A percentile compares a stretch with the other conserved stretches of the same genome.
Evolutionary conservation across 2,329 filamentous ascomycete species (phyloP).

Genomic region (Ramularia endophylla): DNA sequence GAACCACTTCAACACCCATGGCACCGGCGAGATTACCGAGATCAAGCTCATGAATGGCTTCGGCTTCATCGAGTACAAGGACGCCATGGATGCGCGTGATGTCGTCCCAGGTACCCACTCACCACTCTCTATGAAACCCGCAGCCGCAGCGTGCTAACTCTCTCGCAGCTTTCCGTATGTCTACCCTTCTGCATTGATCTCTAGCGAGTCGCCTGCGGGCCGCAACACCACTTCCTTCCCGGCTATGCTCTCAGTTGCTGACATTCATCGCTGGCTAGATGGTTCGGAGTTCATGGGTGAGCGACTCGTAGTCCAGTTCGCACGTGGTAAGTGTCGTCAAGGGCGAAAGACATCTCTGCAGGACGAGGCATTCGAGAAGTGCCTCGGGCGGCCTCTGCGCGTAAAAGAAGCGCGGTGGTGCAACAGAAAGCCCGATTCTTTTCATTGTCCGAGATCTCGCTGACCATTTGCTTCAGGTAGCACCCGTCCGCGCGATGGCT

Average conservation of each 20-base stretch:
- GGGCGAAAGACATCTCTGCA: too few relatives aligned
- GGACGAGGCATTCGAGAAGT: too few relatives aligned
- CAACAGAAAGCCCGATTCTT: too few relatives aligned
- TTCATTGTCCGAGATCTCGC: too few relatives aligned
- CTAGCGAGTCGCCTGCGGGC: slow-evolving; percentile 11
- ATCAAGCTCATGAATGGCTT: slow-evolving; percentile 99
- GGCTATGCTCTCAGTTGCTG: slow-evolving; percentile 25
- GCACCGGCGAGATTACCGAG: slow-evolving; percentile 94
- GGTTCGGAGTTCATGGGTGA: slow-evolving; percentile 98
- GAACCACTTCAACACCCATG: slow-evolving; percentile 90
- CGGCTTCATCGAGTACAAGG: slow-evolving; percentile 99
- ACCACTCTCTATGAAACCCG: slow-evolving; percentile 11
- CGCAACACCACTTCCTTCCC: slow-evolving; percentile 5
- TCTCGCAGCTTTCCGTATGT: slow-evolving; percentile 51
- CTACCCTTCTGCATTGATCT: slow-evolving; percentile 4
- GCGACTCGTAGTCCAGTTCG: slow-evolving; percentile 96
- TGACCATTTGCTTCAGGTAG: too few relatives aligned
- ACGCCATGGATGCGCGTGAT: slow-evolving; percentile 95
- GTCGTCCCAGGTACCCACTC: slow-evolving; percentile 82
- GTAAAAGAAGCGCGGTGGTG: too few relatives aligned
- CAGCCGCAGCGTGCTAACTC: slow-evolving; percentile 18
- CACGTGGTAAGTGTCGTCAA: too few relatives aligned
- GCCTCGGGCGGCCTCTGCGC: too few relatives aligned
- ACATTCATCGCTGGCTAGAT: slow-evolving; percentile 53
- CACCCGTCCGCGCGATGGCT: slow-evolving; percentile 57